A percentile compares a stretch with the other conserved stretches of the same genome.
Conservation (phyloP, 495 filamentous ascomycete species). For the Lichina pygmaea region DNA sequence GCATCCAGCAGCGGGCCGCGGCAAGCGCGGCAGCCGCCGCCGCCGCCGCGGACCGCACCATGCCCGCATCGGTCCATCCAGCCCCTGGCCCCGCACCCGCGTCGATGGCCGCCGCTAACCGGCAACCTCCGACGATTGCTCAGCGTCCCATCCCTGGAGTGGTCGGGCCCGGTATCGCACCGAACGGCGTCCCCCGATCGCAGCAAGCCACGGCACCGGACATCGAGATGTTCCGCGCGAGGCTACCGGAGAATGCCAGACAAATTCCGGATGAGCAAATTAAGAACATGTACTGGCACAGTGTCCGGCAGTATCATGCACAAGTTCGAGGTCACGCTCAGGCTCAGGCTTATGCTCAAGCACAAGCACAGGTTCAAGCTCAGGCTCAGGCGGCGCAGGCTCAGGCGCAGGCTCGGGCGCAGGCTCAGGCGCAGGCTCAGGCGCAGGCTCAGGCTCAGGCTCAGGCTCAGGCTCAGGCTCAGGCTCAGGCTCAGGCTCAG, state of each 20-base stretch:
- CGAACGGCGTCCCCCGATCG: conserved; percentile 2
- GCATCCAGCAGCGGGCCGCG: conserved; percentile 3
- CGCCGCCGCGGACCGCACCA: background rate
- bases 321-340: conserved; percentile 4
- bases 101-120: conserved; percentile 2
- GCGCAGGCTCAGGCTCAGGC: background rate
- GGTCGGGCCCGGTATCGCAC: background rate
- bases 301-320: background rate
- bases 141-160: conserved; percentile 7
- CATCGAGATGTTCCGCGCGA: conserved; percentile 4
- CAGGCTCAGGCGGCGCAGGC: background rate
- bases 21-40: conserved; percentile 10
- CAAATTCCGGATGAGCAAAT: conserved; percentile 27
- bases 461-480: no score
- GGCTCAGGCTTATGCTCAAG: conserved; percentile 4
- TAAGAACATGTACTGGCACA: conserved; percentile 7
- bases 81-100: background rate
- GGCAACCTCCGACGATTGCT: conserved; percentile 9
- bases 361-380: no score
- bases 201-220: conserved; percentile 6
- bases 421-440: conserved; percentile 10
- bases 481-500: no score
- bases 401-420: conserved; percentile 5
- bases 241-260: conserved; percentile 2
- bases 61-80: background rate